Conservation (phyloP, 768 basidiomycete genomes). For the Leccinum pellstonianum region DNA sequence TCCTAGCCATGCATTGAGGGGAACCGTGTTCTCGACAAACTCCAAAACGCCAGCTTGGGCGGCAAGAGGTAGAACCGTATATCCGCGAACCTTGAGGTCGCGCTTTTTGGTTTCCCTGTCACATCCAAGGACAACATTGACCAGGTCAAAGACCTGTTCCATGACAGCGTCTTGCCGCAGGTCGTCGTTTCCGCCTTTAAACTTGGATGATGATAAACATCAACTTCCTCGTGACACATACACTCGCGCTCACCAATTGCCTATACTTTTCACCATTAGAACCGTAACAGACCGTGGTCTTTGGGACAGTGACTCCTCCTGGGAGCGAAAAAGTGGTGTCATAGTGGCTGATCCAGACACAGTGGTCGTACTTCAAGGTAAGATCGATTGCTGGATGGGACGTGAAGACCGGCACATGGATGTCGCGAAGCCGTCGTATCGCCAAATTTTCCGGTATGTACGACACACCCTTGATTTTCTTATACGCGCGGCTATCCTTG, state of each 20-base stretch:
- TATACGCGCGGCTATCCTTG: constrained; percentile 33
- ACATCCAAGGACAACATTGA: constrained; percentile 70
- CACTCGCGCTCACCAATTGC: constrained; percentile 64
- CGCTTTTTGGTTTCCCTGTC: constrained; percentile 80
- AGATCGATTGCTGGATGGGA: constrained; percentile 65
- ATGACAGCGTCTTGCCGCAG: constrained; percentile 97
- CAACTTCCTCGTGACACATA: background rate
- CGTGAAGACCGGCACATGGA: constrained; percentile 86
- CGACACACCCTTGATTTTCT: constrained; percentile 27
- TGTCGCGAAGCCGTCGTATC: constrained; percentile 48
- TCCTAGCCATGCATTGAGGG: constrained; percentile 61
- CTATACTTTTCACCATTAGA: constrained; percentile 63
- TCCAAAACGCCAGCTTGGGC: constrained; percentile 82
- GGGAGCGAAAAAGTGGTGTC: constrained; percentile 55
- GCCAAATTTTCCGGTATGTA: constrained; percentile 45
- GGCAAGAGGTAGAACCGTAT: constrained; percentile 86
- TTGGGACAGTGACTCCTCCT: constrained; percentile 83
- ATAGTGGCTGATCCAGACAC: constrained; percentile 70
- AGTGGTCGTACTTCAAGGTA: constrained; percentile 62
- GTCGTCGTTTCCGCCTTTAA: constrained; percentile 82
- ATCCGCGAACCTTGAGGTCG: constrained; percentile 71
- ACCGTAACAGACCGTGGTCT: constrained; percentile 72
- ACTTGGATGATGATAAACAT: constrained; percentile 45
- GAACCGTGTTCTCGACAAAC: constrained; percentile 78
- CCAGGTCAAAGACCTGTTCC: constrained; percentile 94